Base-by-base conservation (phyloP, 495 filamentous ascomycete species). In the Penicillium steckii region DNA sequence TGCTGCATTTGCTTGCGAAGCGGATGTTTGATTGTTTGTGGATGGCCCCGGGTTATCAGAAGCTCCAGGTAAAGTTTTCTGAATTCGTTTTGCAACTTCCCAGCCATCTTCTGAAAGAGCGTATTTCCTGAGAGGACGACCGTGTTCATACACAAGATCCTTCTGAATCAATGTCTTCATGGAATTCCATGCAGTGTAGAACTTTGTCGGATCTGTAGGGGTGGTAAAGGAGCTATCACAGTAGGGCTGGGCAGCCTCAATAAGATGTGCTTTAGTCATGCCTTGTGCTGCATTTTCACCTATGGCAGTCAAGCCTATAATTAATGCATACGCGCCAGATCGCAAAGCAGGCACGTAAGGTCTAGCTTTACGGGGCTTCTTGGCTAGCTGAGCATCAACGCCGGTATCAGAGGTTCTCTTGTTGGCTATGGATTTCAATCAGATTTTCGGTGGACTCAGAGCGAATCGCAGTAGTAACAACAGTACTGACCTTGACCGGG, bases 131-230 rank as follows among this genome's bases (percentile, higher is more conserved):
- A 84, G 65, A 1, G 89, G 89, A 23, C 85, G 76, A 1, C 88
- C 86, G 32, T 81, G 80, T 46, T 87, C 82, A 52, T 84, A 85
- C 0, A 92, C 88, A 8, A 91, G 72, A 35, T 91, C 88, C 66
- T 92, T 91, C 23, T 83, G 73, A 2, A 84, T 57, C 23, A 94
- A 71, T 0, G 85, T 88, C 59, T 89, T 91, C 82, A 95, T 95
- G 0, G 88, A 89, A 60, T 79, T 85, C 90, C 90, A 95, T 0
- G 89, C 90, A 2, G 89, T 94, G 56, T 89, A 90, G 61, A 79
- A 88, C 56, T 82, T 87, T 4, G 73, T 85, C 3, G 86, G 72
- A 44, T 91, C 85, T 8, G 72, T 69, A 5, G 88, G 85, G 1
- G 80, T 82, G 0, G 81, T 87, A 60, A 91, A 92, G 0, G 87